Evolutionary conservation across 75 land plant genomes (phyloP).

Genomic region (Azolla pinnata): DNA sequence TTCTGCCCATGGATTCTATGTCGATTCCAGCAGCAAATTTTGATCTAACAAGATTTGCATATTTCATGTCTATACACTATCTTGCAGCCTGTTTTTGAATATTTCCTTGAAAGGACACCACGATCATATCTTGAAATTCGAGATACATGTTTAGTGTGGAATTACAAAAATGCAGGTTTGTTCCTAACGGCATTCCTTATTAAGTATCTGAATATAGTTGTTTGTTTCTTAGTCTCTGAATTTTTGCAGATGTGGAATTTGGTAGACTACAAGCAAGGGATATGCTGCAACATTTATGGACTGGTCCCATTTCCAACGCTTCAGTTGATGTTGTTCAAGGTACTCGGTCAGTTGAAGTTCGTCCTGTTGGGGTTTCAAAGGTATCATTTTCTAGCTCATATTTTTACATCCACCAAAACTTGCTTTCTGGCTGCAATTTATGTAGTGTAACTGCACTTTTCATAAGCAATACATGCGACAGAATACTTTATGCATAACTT

Average conservation of each 20-base stretch:
- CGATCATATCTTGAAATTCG: slow-evolving; percentile 44
- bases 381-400: too few species aligned
- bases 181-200: background rate
- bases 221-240: background rate
- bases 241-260: slow-evolving; percentile 36
- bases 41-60: too few species aligned
- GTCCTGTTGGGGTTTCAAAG: slow-evolving; percentile 46
- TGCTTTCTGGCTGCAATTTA: too few species aligned
- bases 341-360: slow-evolving; percentile 37
- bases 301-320: slow-evolving; percentile 45
- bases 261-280: slow-evolving; percentile 42
- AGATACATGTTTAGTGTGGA: slow-evolving; percentile 42
- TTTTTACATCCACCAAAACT: too few species aligned
- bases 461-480: too few species aligned
- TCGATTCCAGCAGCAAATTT: too few species aligned
- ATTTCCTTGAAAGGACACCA: slow-evolving; percentile 38
- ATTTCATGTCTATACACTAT: background rate
- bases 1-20: too few species aligned
- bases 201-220: background rate
- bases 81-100: slow-evolving; percentile 38
- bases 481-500: too few species aligned
- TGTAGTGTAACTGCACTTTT: too few species aligned
- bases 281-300: slow-evolving; percentile 48
- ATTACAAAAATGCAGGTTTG: slow-evolving; percentile 45
- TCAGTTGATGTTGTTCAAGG: slow-evolving; percentile 52